phyloP scores from a whole-genome alignment of 2,329 filamentous ascomycete species.

The Dothiorella sarmentorum region DNA sequence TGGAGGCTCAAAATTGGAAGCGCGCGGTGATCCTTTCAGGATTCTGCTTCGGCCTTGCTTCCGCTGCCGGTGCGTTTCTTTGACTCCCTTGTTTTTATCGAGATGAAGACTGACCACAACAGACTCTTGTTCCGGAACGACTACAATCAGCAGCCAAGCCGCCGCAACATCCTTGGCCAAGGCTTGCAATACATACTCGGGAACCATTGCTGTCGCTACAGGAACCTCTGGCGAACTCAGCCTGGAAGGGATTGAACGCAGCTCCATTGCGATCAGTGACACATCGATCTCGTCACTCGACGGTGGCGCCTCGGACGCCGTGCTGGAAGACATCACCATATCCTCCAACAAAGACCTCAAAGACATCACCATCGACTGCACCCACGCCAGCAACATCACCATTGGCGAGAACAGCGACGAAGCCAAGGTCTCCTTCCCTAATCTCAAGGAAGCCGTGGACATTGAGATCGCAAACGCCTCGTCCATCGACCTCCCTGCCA shows the following conservation, averaged over 20 bases:
- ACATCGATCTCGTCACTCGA: not conserved
- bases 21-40: not conserved
- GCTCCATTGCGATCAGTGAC: not conserved
- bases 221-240: not conserved
- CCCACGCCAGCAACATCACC: slow-evolving; percentile 1
- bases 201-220: not conserved
- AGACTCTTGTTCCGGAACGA: slow-evolving; percentile 4
- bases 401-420: slow-evolving; percentile 1
- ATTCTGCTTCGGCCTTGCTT: not conserved
- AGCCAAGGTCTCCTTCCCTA: not conserved
- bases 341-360: not conserved
- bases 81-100: not conserved
- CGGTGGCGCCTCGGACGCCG: not conserved
- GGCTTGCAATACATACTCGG: slow-evolving; percentile 4
- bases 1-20: not conserved
- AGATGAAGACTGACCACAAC: not conserved
- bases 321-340: not conserved
- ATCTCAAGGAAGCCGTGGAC: slow-evolving; percentile 6
- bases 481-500: not conserved
- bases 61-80: not conserved
- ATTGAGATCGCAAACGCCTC: slow-evolving; percentile 1
- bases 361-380: not conserved
- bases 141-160: not conserved
- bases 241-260: not conserved
- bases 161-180: not conserved